Base-by-base conservation (phyloP, 805 yeast genomes). In the Wickerhamomyces silvicola region DNA sequence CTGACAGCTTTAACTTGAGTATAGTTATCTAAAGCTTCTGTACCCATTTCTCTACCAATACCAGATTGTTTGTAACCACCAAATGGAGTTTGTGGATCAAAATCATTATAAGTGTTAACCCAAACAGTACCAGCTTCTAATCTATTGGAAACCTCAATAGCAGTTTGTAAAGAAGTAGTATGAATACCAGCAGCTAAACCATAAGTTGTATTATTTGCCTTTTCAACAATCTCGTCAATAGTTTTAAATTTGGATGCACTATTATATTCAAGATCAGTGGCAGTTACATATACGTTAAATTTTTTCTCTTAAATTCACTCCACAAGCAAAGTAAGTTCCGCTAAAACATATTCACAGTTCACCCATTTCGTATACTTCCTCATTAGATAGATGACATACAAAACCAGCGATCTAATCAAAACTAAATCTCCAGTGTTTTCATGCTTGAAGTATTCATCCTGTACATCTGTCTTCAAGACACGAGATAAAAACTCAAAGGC, bases 11-110 rank as follows among this genome's bases (percentile, higher is more conserved):
- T 86, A 41, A 66, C 68, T 57, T 82, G 88, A 42, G 82, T 73
- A 68, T 84, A 86, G 55, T 77, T 78, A 41, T 78, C 80, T 46
- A 86, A 60, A 33, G 90, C 94, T 46, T 82, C 87, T 37, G 72
- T 74, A 50, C 95, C 94, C 68, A 85, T 74, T 68, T 86, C 96
- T 55, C 92, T 73, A 54, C 95, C 95, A 36, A 78, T 63, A 58
- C 96, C 96, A 37, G 88, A 78, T 67, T 74, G 71, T 57, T 83
- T 82, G 64, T 66, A 81, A 31, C 96, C 96, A 47, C 95, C 95
- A 57, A 86, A 86, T 48, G 96, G 96, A 55, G 86, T 78, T 59
- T 76, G 70, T 46, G 68, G 76, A 59, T 85, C 86, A 68, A 84
- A 79, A 50, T 81, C 85, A 62, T 85, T 85, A 60, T 83, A 78